Conservation (phyloP, 1,284 basidiomycete species). For the Psilocybe mexicana region DNA sequence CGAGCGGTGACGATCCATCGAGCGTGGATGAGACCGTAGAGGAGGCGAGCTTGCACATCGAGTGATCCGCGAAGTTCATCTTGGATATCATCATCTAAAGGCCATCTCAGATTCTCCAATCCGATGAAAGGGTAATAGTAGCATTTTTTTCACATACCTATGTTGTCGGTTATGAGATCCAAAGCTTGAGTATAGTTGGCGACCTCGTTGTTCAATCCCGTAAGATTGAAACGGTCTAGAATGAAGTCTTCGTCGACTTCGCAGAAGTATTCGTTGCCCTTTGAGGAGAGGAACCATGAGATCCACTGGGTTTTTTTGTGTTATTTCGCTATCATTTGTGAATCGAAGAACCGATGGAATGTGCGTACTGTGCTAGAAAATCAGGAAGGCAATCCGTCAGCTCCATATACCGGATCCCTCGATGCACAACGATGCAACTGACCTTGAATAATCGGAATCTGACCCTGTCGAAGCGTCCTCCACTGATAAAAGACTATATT, state of each 20-base stretch:
- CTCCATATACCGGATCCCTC: constrained; percentile 16
- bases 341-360: constrained; percentile 1
- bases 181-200: constrained; percentile 93
- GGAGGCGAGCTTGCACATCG: constrained; percentile 87
- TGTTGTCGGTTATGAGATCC: constrained; percentile 92
- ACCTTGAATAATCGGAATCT: constrained; percentile 90
- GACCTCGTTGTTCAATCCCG: constrained; percentile 95
- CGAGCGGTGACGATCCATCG: constrained; percentile 95
- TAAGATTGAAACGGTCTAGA: constrained; percentile 96
- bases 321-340: constrained; percentile 6
- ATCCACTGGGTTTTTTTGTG: constrained; percentile 69
- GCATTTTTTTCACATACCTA: constrained; percentile 55
- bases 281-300: constrained; percentile 98
- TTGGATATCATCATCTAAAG: constrained; percentile 74
- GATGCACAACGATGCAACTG: constrained; percentile 27
- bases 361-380: constrained; percentile 42
- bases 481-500: constrained; percentile 44
- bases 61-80: constrained; percentile 78
- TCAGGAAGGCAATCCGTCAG: constrained; percentile 9
- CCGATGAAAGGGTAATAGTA: too few relatives aligned
- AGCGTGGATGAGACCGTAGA: constrained; percentile 97
- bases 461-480: constrained; percentile 87
- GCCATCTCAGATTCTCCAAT: background rate
- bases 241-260: constrained; percentile 99
- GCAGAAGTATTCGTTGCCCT: constrained; percentile 97